Percentiles rank a stretch among this genome's conserved stretches.
phyloP scores from a whole-genome alignment of 495 filamentous ascomycete genomes.

The Articulospora tetracladia region DNA sequence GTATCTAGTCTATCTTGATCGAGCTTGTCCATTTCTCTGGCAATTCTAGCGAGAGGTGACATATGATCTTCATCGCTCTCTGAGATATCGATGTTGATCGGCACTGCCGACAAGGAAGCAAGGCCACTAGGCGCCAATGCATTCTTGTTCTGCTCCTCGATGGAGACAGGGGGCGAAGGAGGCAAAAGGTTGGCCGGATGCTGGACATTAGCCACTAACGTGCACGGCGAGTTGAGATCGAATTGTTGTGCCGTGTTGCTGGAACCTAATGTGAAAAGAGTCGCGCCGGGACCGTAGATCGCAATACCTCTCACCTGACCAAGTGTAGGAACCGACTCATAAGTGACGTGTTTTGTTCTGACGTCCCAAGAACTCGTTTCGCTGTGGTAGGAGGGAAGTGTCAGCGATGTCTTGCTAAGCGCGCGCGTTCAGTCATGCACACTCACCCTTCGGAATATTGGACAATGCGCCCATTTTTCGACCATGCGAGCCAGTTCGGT shows the following conservation, averaged over 20 bases:
- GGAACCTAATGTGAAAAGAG: slow-evolving; percentile 87
- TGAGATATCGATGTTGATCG: slow-evolving; percentile 51
- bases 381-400: slow-evolving; percentile 42
- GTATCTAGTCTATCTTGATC: slow-evolving; percentile 47
- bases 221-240: slow-evolving; percentile 74
- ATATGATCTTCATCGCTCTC: slow-evolving; percentile 63
- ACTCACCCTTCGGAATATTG: slow-evolving; percentile 90
- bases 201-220: slow-evolving; percentile 77
- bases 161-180: slow-evolving; percentile 71
- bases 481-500: slow-evolving; percentile 97
- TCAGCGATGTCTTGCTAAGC: slow-evolving; percentile 30
- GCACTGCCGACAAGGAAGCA: slow-evolving; percentile 40
- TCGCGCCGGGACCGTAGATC: slow-evolving; percentile 83
- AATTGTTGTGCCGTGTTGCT: slow-evolving; percentile 92
- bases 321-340: slow-evolving; percentile 79
- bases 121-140: slow-evolving; percentile 33
- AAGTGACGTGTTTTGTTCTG: slow-evolving; percentile 89
- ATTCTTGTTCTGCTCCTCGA: slow-evolving; percentile 56
- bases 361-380: slow-evolving; percentile 96
- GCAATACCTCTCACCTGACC: slow-evolving; percentile 77
- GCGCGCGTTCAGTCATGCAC: slow-evolving; percentile 31
- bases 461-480: slow-evolving; percentile 92
- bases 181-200: slow-evolving; percentile 72
- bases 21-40: slow-evolving; percentile 53
- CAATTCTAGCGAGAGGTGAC: slow-evolving; percentile 63